Percentiles rank a stretch among this genome's conserved stretches.
These are phyloP conservation scores for Colletotrichum musae DNA, from an alignment of 2,329 filamentous ascomycete species.

Conservation along the genomic window DNA sequence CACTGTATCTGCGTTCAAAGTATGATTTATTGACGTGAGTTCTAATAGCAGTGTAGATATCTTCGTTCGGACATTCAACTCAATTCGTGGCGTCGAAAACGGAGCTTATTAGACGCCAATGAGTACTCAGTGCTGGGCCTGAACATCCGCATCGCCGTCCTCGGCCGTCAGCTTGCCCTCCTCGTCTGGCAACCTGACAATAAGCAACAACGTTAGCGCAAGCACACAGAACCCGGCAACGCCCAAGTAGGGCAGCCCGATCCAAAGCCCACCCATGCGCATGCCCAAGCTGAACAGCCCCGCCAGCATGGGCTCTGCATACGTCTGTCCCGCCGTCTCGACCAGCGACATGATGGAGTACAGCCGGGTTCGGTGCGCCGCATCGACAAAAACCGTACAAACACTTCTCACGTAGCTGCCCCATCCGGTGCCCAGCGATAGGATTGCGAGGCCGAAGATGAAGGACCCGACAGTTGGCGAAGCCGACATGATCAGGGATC, in stretches of 20 bases:
- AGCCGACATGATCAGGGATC: conserved; percentile 46
- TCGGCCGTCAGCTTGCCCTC: conserved; percentile 23
- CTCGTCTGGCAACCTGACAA: conserved; percentile 29
- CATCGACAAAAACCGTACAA: conserved; percentile 46
- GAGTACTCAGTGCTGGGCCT: background rate
- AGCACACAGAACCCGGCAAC: conserved; percentile 42
- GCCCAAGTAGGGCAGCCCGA: conserved; percentile 50
- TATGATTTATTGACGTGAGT: background rate
- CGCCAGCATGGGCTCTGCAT: conserved; percentile 47
- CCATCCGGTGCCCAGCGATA: conserved; percentile 47
- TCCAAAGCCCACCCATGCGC: conserved; percentile 47
- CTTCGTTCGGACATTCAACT: background rate
- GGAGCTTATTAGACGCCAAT: too few species aligned
- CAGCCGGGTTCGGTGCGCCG: conserved; percentile 48
- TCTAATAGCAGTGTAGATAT: background rate
- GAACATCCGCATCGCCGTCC: background rate
- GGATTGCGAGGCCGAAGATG: conserved; percentile 47
- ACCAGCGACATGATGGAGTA: conserved; percentile 47
- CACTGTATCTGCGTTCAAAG: background rate
- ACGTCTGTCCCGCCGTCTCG: conserved; percentile 45
- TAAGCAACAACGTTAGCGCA: conserved; percentile 17
- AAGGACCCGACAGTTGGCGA: conserved; percentile 46
- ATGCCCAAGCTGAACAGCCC: conserved; percentile 49
- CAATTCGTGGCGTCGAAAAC: background rate
- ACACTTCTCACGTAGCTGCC: conserved; percentile 47